Conservation (phyloP, 2,329 filamentous ascomycete genomes). For the Penicillium thymicola region DNA sequence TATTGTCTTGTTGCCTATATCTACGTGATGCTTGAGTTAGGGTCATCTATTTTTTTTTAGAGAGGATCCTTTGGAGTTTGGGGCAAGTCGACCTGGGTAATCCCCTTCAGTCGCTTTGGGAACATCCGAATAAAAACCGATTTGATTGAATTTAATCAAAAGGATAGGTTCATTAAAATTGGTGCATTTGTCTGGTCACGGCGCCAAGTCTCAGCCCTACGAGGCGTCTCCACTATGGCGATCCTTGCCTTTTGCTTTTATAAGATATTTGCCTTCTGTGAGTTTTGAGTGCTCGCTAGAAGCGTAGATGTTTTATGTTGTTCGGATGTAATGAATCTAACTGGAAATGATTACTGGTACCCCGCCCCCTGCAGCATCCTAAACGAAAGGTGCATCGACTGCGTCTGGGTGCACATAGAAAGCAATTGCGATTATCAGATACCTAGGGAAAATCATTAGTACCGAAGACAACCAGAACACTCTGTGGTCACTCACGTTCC, state of each 20-base stretch:
- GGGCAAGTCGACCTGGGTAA: not conserved
- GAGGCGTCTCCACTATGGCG: not conserved
- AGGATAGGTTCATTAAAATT: not conserved
- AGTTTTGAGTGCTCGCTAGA: no score
- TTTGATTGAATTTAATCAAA: not conserved
- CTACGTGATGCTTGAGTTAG: not conserved
- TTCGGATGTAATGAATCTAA: not conserved
- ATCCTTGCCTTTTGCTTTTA: not conserved
- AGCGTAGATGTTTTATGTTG: not conserved
- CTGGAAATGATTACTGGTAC: not conserved
- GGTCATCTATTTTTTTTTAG: not conserved
- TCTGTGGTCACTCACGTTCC: slow-evolving; percentile 17
- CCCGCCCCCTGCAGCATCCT: not conserved
- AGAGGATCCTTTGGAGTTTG: not conserved
- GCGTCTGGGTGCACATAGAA: slow-evolving; percentile 19
- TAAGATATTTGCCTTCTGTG: not conserved
- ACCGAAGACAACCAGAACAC: not conserved
- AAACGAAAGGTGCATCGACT: not conserved
- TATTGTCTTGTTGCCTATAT: not conserved
- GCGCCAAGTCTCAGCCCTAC: slow-evolving; percentile 9
- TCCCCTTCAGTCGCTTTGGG: not conserved
- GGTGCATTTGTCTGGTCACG: not conserved
- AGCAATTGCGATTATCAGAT: slow-evolving; percentile 20
- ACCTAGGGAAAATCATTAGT: slow-evolving; percentile 10
- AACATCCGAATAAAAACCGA: not conserved